Conservation (phyloP, 2,329 filamentous ascomycete genomes). For the Fusarium nodosum region DNA sequence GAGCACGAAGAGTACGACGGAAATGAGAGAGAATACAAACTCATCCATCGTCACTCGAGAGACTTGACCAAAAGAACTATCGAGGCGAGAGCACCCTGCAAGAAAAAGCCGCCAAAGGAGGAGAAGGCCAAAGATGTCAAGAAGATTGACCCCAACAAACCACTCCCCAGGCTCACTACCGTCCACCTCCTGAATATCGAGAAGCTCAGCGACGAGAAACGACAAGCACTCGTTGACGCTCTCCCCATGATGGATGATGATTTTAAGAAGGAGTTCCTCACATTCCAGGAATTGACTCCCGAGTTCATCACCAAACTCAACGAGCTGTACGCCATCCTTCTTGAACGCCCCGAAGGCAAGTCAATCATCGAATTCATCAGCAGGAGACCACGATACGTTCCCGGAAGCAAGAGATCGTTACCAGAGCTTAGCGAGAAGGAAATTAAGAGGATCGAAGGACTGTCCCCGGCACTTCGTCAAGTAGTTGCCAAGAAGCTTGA, state of each 20-base stretch:
- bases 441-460: not conserved
- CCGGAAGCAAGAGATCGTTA: not conserved
- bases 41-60: not conserved
- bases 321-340: constrained; percentile 8
- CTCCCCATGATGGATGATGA: constrained; percentile 7
- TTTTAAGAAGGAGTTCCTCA: constrained; percentile 12
- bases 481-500: not conserved
- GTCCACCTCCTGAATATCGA: constrained; percentile 21
- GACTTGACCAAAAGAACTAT: not conserved
- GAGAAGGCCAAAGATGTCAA: not conserved
- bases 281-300: constrained; percentile 3
- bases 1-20: not conserved
- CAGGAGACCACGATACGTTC: not conserved
- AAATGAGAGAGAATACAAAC: not conserved
- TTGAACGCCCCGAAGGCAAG: not conserved
- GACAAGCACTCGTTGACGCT: not conserved
- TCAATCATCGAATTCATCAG: not conserved
- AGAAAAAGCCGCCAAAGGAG: not conserved
- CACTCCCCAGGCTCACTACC: constrained; percentile 13
- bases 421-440: constrained; percentile 1
- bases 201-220: not conserved
- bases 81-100: not conserved
- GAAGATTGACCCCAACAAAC: constrained; percentile 7
- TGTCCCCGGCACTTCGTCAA: not conserved
- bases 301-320: constrained; percentile 24